Evolutionary conservation across 2,329 filamentous ascomycete species (phyloP), one percentile per base, ranked within the genome.

Genomic region (Aspergillus caelatus): DNA sequence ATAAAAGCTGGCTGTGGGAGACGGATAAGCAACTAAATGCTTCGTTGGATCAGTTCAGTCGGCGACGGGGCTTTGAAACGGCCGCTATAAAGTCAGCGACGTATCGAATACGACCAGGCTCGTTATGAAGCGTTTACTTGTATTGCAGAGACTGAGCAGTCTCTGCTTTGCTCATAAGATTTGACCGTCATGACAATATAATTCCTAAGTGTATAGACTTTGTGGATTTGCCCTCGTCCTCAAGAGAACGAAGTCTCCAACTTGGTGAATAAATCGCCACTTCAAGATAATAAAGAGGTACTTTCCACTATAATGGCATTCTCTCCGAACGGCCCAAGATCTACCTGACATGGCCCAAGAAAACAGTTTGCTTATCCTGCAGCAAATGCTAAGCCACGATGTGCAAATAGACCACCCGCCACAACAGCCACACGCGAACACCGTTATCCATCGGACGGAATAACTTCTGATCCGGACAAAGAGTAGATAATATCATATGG

Each of bases 401-500:
- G 12, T 23, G 11, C 46, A 26, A 4, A 26, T 26, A 26, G 23
- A 4, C 10, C 32, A 34, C 7, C 32, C 32, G 32, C 32, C 32
- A 34, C 34, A 36, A 14, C 14, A 14, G 34, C 34, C 34, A 36
- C 14, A 5, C 14, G 16, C 34, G 34, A 32, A 23, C 21, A 32
- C 28, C 9, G 39, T 41, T 41, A 41, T 58, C 48, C 61, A 21
- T n/a, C 30, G 9, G 6, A 3, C 53, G 65, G 66, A 65, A 39
- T 16, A 61, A 65, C 14, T 11, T 30, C 34, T 26, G 21, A 16
- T 57, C 65, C 60, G 60, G 34, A 23, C n/a, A 26, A 32, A 7
- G 11, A 43, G 14, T 23, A 55, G 21, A 23, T 26, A 5, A 36
- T 55, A 55, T 39, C 32, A 26, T 39, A 26, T 64, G 68, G 68